Conservation (phyloP, 2,329 filamentous ascomycete genomes). For the Fusarium sp. region DNA sequence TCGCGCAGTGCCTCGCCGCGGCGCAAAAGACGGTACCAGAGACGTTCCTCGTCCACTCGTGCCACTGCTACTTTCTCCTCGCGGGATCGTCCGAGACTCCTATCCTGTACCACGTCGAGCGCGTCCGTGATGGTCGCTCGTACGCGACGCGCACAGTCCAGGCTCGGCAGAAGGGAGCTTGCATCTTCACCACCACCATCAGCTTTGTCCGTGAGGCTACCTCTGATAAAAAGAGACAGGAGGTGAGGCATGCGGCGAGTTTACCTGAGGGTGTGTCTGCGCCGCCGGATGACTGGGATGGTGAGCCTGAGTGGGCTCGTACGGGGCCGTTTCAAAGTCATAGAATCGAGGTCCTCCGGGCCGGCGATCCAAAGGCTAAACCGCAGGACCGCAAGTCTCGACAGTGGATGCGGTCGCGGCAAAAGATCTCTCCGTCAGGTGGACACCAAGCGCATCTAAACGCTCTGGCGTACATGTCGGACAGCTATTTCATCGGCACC, state of each 20-base stretch:
- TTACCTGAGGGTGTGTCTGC: constrained; percentile 62
- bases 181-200: constrained; percentile 96
- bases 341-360: constrained; percentile 54
- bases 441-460: constrained; percentile 85
- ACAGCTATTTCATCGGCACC: constrained; percentile 94
- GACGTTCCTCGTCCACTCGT: constrained; percentile 89
- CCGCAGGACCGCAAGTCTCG: constrained; percentile 76
- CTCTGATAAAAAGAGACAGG: constrained; percentile 64
- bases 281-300: constrained; percentile 54
- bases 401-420: constrained; percentile 81
- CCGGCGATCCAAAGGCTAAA: constrained; percentile 55
- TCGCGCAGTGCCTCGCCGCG: constrained; percentile 89
- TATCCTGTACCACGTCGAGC: constrained; percentile 94
- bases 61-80: constrained; percentile 99
- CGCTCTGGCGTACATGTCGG: constrained; percentile 92
- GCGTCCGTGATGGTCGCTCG: constrained; percentile 88
- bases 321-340: constrained; percentile 63
- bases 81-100: constrained; percentile 87
- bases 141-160: constrained; percentile 97
- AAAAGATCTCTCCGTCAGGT: constrained; percentile 77
- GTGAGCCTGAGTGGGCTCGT: constrained; percentile 61
- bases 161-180: constrained; percentile 85
- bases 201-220: constrained; percentile 81
- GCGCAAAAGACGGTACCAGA: constrained; percentile 87
- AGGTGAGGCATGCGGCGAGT: constrained; percentile 73